These are phyloP conservation scores for Teratosphaeria destructans DNA, from an alignment of 2,329 filamentous ascomycete genomes.

Conservation along the genomic window DNA sequence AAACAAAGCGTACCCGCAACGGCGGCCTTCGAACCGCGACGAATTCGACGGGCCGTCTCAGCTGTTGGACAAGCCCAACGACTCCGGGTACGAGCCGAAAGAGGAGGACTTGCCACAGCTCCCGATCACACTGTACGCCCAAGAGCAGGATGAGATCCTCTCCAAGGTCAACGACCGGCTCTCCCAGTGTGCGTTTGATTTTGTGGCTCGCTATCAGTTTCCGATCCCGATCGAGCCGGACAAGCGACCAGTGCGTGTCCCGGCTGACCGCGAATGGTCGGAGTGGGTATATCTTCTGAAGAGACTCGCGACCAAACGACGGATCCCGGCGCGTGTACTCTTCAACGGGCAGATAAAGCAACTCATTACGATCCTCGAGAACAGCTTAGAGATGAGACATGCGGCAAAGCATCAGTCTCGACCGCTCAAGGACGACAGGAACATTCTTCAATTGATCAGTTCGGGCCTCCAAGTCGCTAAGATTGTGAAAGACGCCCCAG, in stretches of 20 bases:
- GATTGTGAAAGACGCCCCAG: conserved; percentile 71
- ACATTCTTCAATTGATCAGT: conserved; percentile 78
- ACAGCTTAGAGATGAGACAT: conserved; percentile 79
- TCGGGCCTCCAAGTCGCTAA: conserved; percentile 81
- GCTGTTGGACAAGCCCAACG: conserved; percentile 61
- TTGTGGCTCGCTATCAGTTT: conserved; percentile 84
- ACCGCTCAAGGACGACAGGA: conserved; percentile 77
- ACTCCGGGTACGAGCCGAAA: conserved; percentile 62
- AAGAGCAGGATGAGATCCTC: conserved; percentile 76
- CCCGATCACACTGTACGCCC: conserved; percentile 69
- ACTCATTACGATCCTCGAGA: conserved; percentile 78
- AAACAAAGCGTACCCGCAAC: conserved; percentile 37
- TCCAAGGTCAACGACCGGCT: conserved; percentile 73
- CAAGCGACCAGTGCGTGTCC: conserved; percentile 64
- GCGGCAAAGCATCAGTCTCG: conserved; percentile 74
- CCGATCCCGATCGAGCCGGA: conserved; percentile 75
- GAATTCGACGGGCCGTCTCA: conserved; percentile 85
- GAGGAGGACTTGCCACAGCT: conserved; percentile 72
- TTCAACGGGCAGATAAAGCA: conserved; percentile 87
- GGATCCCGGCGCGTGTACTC: conserved; percentile 71
- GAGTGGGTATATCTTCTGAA: conserved; percentile 87
- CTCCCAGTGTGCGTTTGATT: conserved; percentile 79
- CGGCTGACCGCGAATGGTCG: conserved; percentile 76
- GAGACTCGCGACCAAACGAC: conserved; percentile 71
- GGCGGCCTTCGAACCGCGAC: conserved; percentile 69